Base-by-base conservation (phyloP, 192 early-diverging fungal species). In the Linnemannia hyalina region DNA sequence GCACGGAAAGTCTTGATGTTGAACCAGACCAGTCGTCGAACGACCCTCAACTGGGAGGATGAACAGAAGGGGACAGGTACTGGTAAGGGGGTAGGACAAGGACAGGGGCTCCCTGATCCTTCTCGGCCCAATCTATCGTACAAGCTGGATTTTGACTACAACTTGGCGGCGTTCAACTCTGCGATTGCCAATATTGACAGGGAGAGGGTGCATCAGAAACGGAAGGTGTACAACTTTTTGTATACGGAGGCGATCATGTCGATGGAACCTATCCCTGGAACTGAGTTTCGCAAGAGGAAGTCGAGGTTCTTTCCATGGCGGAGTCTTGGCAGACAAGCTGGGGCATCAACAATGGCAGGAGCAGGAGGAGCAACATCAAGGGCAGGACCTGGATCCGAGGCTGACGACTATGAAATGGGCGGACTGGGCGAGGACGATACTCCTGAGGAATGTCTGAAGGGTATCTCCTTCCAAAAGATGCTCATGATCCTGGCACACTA, bases 401-500 rank as follows among this genome's bases (percentile, higher is more conserved):
- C 46, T 16, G 74, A 57, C n/a, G 79, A 80, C 72, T 81, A 74
- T 70, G 84, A 86, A 42, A 88, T 89, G 74, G 82, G 60, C 11
- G 78, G 77, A 16, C 55, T 83, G 47, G 76, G 73, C 46, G 38
- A 41, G 10, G 70, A 54, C 22, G 60, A 63, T 22, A 0, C 52
- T 0, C 75, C 57, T 6, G 75, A 73, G 16, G 80, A 82, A 35
- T 70, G 81, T 1, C 70, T 74, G n/a, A 29, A 35, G 29, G 87
- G 87, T 10, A 81, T 90, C 8, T 88, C 87, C 41, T 93, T 92
- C 73, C 89, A 88, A 38, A 89, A 90, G 52, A 92, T 93, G 92
- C 81, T 93, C 47, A 80, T 88, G 55, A 90, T 90, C 77, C 71
- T 93, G 57, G 92, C 91, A 18, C 90, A 93, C 69, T 86, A 89